These are phyloP conservation scores for Microstroma glucosiphilum DNA, from an alignment of 1,284 basidiomycete species.

Conservation along the genomic window DNA sequence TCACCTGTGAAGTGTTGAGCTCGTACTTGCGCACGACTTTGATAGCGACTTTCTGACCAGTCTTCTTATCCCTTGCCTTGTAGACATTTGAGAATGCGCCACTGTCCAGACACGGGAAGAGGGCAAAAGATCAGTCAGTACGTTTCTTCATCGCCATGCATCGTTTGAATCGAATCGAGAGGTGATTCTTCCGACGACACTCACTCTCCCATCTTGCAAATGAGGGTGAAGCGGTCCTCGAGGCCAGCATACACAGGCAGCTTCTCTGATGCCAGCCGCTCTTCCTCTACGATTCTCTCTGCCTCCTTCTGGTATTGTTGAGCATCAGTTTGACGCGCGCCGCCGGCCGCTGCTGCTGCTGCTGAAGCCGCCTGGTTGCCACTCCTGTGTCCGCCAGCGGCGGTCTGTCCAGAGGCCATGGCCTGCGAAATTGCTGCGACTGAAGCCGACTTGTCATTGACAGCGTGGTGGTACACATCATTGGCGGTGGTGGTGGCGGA, in stretches of 20 bases:
- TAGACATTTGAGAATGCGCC: slow-evolving; percentile 99
- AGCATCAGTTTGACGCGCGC: slow-evolving; percentile 12
- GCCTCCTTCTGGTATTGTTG: slow-evolving; percentile 34
- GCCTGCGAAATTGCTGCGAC: slow-evolving; percentile 26
- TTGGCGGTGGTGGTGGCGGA: slow-evolving; percentile 11
- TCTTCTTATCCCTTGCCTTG: slow-evolving; percentile 74
- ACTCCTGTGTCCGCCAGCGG: neutral
- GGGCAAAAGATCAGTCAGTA: neutral
- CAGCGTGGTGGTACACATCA: slow-evolving; percentile 14
- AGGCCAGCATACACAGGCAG: slow-evolving; percentile 42
- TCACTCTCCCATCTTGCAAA: slow-evolving; percentile 46
- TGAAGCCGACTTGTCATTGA: slow-evolving; percentile 19
- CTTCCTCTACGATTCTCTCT: slow-evolving; percentile 38
- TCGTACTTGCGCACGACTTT: slow-evolving; percentile 97
- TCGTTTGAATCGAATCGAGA: neutral
- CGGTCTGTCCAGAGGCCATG: slow-evolving; percentile 15
- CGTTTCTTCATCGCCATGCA: too few relatives aligned
- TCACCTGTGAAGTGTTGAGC: slow-evolving; percentile 88
- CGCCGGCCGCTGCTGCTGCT: slow-evolving; percentile 10
- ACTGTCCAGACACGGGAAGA: slow-evolving; percentile 8
- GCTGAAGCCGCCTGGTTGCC: slow-evolving; percentile 7
- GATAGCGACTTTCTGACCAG: slow-evolving; percentile 81
- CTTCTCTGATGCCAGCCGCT: slow-evolving; percentile 37
- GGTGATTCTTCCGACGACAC: neutral
- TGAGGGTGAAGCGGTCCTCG: slow-evolving; percentile 38